Evolutionary conservation across 768 basidiomycete genomes (phyloP).

Genomic region (Cyclocybe aegerita): DNA sequence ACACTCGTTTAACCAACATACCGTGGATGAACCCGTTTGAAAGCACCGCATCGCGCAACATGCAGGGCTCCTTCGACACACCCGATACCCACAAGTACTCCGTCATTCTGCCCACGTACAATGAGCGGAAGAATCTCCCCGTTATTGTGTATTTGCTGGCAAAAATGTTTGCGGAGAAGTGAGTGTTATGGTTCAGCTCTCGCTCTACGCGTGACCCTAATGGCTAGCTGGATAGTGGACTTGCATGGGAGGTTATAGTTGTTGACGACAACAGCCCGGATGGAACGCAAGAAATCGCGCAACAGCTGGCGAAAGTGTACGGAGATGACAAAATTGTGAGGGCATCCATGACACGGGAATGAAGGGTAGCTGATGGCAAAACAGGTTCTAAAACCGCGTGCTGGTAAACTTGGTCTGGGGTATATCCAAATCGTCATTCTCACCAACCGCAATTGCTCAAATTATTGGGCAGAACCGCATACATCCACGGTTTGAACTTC

Average conservation of each 20-base stretch:
- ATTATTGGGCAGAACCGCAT: slow-evolving; percentile 67
- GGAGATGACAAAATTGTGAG: slow-evolving; percentile 81
- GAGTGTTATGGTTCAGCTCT: slow-evolving; percentile 24
- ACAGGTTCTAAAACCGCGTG: slow-evolving; percentile 80
- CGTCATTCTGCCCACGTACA: slow-evolving; percentile 92
- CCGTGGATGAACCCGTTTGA: slow-evolving; percentile 67
- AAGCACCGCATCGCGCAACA: slow-evolving; percentile 51
- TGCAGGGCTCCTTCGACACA: slow-evolving; percentile 61
- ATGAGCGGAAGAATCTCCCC: slow-evolving; percentile 90
- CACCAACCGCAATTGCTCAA: neutral
- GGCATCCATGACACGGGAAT: neutral
- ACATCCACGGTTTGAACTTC: slow-evolving; percentile 89
- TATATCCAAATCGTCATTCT: slow-evolving; percentile 28
- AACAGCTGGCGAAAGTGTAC: slow-evolving; percentile 73
- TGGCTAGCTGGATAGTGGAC: slow-evolving; percentile 40
- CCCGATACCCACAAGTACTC: slow-evolving; percentile 77
- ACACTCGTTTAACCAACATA: slow-evolving; percentile 5
- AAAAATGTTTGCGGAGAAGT: slow-evolving; percentile 77
- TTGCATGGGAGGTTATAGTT: slow-evolving; percentile 86
- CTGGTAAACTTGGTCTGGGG: slow-evolving; percentile 92
- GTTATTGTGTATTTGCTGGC: slow-evolving; percentile 86
- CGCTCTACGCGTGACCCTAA: slow-evolving; percentile 10
- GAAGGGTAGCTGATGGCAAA: neutral
- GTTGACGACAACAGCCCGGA: slow-evolving; percentile 94
- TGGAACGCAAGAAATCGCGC: slow-evolving; percentile 87